A percentile compares a stretch with the other conserved stretches of the same genome.
Conservation (phyloP, 768 basidiomycete genomes). For the Gyrodon lividus region DNA sequence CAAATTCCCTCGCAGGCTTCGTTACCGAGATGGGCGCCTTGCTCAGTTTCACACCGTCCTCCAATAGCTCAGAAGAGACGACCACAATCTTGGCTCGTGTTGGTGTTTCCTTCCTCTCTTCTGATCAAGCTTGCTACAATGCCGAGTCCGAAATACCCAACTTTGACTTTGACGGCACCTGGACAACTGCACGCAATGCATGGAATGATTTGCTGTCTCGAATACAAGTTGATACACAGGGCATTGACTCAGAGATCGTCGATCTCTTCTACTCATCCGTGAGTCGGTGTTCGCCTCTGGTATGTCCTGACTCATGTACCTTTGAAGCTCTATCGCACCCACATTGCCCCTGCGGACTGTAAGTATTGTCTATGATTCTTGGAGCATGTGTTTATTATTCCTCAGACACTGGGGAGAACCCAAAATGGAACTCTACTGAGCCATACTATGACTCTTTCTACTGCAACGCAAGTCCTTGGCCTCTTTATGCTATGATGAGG, state of each 20-base stretch:
- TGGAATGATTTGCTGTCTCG: constrained; percentile 62
- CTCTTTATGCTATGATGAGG: neutral
- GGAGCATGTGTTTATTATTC: neutral
- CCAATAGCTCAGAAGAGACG: constrained; percentile 21
- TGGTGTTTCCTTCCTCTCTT: constrained; percentile 64
- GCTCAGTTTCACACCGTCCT: constrained; percentile 48
- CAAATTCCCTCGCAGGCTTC: too few species aligned
- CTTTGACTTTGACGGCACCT: constrained; percentile 53
- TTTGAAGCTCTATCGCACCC: constrained; percentile 53
- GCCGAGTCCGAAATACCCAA: constrained; percentile 60
- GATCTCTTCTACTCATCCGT: constrained; percentile 61
- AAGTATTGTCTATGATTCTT: constrained; percentile 17
- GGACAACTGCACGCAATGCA: constrained; percentile 39
- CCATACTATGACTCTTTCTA: constrained; percentile 70
- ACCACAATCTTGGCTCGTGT: constrained; percentile 57
- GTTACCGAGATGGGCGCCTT: constrained; percentile 52
- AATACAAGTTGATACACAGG: constrained; percentile 49
- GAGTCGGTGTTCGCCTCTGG: constrained; percentile 10
- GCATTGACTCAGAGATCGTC: constrained; percentile 49
- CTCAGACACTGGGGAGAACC: constrained; percentile 62
- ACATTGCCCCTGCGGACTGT: constrained; percentile 68
- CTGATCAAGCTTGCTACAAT: constrained; percentile 57
- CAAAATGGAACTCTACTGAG: constrained; percentile 60
- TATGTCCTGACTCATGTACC: neutral
- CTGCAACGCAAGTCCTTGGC: constrained; percentile 51